These are phyloP conservation scores for Cardamine resedifolia DNA, from an alignment of 345 rosid species.

Conservation along the genomic window DNA sequence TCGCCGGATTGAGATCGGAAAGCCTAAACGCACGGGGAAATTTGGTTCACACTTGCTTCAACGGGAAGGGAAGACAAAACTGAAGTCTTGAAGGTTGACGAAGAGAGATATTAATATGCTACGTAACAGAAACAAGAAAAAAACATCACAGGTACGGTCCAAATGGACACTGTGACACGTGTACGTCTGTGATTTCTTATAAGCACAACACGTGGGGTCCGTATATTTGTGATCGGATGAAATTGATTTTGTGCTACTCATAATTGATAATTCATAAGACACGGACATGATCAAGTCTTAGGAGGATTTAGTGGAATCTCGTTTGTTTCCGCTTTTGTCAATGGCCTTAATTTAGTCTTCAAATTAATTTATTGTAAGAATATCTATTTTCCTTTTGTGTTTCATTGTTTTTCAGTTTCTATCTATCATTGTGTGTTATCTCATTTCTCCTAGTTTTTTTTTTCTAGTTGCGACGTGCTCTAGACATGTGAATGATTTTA, in stretches of 20 bases:
- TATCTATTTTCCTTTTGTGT: background rate
- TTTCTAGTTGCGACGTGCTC: background rate
- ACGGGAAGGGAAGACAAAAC: slow-evolving; percentile 13
- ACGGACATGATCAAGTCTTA: background rate
- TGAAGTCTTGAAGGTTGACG: slow-evolving; percentile 16
- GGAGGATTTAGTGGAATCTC: slow-evolving; percentile 5
- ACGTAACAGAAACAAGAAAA: background rate
- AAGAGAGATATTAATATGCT: background rate
- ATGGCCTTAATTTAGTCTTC: background rate
- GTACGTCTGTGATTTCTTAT: slow-evolving; percentile 5
- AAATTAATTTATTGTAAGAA: background rate
- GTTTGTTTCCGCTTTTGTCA: background rate
- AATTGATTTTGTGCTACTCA: slow-evolving; percentile 15
- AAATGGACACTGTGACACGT: slow-evolving; percentile 23
- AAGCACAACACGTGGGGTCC: slow-evolving; percentile 13
- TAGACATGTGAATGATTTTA: background rate
- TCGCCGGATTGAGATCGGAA: slow-evolving; percentile 10
- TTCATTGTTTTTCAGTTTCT: background rate
- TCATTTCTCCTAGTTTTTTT: background rate
- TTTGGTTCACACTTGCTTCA: slow-evolving; percentile 21
- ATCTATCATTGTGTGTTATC: background rate
- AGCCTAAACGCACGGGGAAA: background rate
- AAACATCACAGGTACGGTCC: slow-evolving; percentile 14
- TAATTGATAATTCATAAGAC: background rate
- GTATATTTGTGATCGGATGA: slow-evolving; percentile 10